These are phyloP conservation scores for Pseudogymnoascus sp. DNA, from an alignment of 2,329 filamentous ascomycete genomes.

Conservation along the genomic window DNA sequence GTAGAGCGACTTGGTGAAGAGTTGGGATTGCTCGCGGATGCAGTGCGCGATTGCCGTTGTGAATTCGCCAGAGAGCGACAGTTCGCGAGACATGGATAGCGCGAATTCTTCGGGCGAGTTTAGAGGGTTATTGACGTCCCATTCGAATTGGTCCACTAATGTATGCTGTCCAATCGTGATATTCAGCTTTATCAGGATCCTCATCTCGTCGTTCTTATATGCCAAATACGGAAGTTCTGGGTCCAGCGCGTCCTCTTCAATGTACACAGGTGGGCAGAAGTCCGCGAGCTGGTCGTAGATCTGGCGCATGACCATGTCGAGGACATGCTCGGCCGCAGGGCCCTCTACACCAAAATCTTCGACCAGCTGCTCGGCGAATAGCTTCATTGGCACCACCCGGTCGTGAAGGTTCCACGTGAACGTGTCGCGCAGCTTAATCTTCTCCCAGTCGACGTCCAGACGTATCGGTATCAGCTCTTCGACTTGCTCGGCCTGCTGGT, in stretches of 20 bases:
- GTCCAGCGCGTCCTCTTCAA: constrained; percentile 84
- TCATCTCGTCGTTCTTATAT: constrained; percentile 99
- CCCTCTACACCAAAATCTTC: constrained; percentile 81
- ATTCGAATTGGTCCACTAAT: constrained; percentile 94
- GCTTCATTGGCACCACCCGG: constrained; percentile 65
- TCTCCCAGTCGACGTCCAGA: constrained; percentile 90
- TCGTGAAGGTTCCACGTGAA: constrained; percentile 99
- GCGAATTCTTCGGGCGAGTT: constrained; percentile 97
- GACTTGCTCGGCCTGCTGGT: constrained; percentile 77
- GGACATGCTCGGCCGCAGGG: constrained; percentile 56
- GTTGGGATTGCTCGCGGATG: constrained; percentile 89
- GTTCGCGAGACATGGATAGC: constrained; percentile 74
- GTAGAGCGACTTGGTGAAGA: constrained; percentile 90
- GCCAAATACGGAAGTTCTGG: constrained; percentile 83
- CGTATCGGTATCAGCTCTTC: constrained; percentile 89
- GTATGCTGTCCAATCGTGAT: constrained; percentile 95
- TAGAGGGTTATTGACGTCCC: constrained; percentile 92
- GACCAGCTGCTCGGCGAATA: constrained; percentile 82
- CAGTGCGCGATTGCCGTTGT: constrained; percentile 96
- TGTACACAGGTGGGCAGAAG: constrained; percentile 85
- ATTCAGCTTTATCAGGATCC: constrained; percentile 88
- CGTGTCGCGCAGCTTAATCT: constrained; percentile 89
- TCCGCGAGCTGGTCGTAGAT: constrained; percentile 87
- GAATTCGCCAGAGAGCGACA: constrained; percentile 90
- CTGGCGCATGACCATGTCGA: constrained; percentile 53